These are phyloP conservation scores for Fagopyrum tataricum DNA, from an alignment of 148 eudicot genomes.

Conservation along the genomic window DNA sequence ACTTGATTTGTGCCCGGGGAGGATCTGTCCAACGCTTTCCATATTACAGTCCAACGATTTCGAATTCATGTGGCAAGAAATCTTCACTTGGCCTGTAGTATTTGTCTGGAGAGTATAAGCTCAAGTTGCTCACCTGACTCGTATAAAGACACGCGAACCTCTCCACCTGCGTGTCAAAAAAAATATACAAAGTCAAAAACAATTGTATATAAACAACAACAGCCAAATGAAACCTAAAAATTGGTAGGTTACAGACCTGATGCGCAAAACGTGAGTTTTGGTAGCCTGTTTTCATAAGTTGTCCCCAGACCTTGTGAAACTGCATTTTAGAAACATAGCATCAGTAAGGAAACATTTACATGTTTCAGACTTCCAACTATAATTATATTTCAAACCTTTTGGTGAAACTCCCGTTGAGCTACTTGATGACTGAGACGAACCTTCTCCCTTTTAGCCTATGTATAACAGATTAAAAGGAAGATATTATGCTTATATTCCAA, in stretches of 20 bases:
- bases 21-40: not conserved
- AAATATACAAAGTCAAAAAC: not conserved
- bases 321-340: conserved; percentile 19
- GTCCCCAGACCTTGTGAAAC: conserved; percentile 96
- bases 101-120: conserved; percentile 88
- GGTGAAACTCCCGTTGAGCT: conserved; percentile 63
- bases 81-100: conserved; percentile 97
- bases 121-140: conserved; percentile 79
- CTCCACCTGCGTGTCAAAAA: conserved; percentile 57
- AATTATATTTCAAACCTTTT: conserved; percentile 41
- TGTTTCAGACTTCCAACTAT: not conserved
- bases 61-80: conserved; percentile 93
- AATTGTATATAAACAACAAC: too few species aligned
- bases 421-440: conserved; percentile 67
- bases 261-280: conserved; percentile 98
- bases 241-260: conserved; percentile 42
- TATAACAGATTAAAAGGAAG: not conserved
- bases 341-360: not conserved
- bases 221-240: not conserved
- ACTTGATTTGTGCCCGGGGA: not conserved
- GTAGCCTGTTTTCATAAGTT: conserved; percentile 95
- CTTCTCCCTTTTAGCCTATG: conserved; percentile 55
- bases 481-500: not conserved
- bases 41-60: conserved; percentile 30
- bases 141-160: conserved; percentile 95